Conservation (phyloP, 2,329 filamentous ascomycete species). For the Lasiodiplodia citricola region DNA sequence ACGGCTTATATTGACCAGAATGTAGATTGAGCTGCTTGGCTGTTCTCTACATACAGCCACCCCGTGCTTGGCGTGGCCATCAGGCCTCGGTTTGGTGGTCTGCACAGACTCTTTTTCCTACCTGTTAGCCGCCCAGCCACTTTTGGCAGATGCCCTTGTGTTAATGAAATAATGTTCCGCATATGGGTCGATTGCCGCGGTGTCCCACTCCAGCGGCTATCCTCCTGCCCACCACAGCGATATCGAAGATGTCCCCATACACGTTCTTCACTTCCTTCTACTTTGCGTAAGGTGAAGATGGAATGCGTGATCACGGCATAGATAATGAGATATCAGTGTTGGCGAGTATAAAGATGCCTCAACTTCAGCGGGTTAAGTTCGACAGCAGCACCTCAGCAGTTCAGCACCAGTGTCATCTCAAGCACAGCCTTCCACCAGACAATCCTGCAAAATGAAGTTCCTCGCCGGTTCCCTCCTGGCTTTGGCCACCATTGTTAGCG, state of each 20-base stretch:
- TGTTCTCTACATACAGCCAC: neutral
- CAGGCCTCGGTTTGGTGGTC: neutral
- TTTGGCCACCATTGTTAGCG: conserved; percentile 1
- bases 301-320: neutral
- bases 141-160: neutral
- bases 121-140: neutral
- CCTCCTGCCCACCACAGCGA: neutral
- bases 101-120: neutral
- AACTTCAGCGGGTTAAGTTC: neutral
- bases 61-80: neutral
- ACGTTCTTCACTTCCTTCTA: neutral
- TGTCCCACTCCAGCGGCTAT: neutral
- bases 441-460: conserved; percentile 18
- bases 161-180: neutral
- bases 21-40: neutral
- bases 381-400: neutral
- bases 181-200: neutral
- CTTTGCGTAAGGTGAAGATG: neutral
- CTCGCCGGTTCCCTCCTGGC: neutral
- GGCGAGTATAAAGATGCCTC: neutral
- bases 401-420: neutral
- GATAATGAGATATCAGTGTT: neutral
- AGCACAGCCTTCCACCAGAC: neutral
- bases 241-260: neutral
- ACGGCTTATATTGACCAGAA: neutral